Percentiles rank a stretch among this genome's conserved stretches.
These are phyloP conservation scores for Pleurotus citrinopileatus DNA, from an alignment of 768 basidiomycete genomes.

Conservation along the genomic window DNA sequence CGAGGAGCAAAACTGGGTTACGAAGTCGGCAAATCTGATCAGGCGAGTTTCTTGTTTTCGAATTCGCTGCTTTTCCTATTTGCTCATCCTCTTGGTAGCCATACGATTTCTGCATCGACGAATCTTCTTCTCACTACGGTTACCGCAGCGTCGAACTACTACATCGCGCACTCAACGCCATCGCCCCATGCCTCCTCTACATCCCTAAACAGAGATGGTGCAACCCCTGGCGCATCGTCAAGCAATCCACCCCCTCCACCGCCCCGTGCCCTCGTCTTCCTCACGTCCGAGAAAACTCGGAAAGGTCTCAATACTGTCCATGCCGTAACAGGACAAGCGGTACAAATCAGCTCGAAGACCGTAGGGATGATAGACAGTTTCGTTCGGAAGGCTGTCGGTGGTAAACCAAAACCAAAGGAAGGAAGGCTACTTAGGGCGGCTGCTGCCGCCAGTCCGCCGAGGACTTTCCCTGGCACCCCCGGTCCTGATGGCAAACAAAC, in stretches of 20 bases:
- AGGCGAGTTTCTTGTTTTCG: conserved; percentile 40
- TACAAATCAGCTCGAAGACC: conserved; percentile 63
- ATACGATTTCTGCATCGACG: conserved; percentile 66
- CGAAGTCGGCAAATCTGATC: conserved; percentile 54
- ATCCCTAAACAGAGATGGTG: conserved; percentile 13
- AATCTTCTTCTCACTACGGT: conserved; percentile 62
- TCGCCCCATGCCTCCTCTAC: conserved; percentile 36
- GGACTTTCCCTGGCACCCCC: conserved; percentile 13
- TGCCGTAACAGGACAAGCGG: conserved; percentile 61
- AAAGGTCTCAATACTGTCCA: conserved; percentile 60
- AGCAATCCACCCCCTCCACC: conserved; percentile 28
- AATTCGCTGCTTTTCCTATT: background rate
- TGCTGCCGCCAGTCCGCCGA: conserved; percentile 8
- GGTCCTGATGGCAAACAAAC: conserved; percentile 13
- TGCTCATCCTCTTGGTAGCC: conserved; percentile 33
- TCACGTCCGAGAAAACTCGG: conserved; percentile 57
- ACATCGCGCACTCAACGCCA: conserved; percentile 56
- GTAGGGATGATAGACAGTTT: conserved; percentile 57
- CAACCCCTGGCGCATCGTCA: conserved; percentile 14
- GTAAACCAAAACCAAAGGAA: conserved; percentile 31
- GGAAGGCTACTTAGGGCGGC: conserved; percentile 7
- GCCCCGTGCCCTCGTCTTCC: conserved; percentile 51
- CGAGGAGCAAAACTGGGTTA: conserved; percentile 71
- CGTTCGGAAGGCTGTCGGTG: conserved; percentile 55
- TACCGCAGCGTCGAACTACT: conserved; percentile 56